Base-by-base conservation (phyloP, 371 early-diverging fungal species). In the Chytridiales sp. region DNA sequence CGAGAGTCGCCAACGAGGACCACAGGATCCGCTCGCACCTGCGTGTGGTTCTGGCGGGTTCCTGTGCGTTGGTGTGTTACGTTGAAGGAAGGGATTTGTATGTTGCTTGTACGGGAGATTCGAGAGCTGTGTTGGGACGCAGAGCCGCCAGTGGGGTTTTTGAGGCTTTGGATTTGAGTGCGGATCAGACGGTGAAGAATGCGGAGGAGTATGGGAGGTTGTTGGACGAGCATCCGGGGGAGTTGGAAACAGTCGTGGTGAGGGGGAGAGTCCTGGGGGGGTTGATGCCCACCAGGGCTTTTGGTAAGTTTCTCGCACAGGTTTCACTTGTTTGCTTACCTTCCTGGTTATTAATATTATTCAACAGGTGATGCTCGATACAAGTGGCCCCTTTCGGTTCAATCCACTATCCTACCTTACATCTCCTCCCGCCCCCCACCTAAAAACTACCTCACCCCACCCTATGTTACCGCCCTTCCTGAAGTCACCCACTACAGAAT, bases 381-480 rank as follows among this genome's bases (percentile, higher is more conserved):
- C 64, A 74, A 77, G 47, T 77, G 75, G 77, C 61, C 69, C 1
- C 5, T 11, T 1, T 22, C 22, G 5, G 53, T 60, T 8, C 60
- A 61, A 47, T 21, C 46, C 4, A 43, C 46, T 1, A 27, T 74
- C 21, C 26, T 60, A 1, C 64, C 67, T 22, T 60, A 38, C 29
- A 44, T 54, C n/a, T 51, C 11, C 73, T 81, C 27, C 77, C 85
- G 87, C 29, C 75, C 73, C 19, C 81, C 84, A 17, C 85, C 90
- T 4, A 71, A 71, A 13, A 73, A 88, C 59, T 90, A 86, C 61
- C 62, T 66, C 2, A 90, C 95, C 5, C 98, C 98, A 35, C 98
- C 98, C 0, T 97, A 97, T 55, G 85, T 96, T 13, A 89, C 90
- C 3, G 95, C 97, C 0, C 83, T 82, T 30, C 97, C 98, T 0